Conservation (phyloP, 768 basidiomycete genomes). For the Termitomyces sp. region DNA sequence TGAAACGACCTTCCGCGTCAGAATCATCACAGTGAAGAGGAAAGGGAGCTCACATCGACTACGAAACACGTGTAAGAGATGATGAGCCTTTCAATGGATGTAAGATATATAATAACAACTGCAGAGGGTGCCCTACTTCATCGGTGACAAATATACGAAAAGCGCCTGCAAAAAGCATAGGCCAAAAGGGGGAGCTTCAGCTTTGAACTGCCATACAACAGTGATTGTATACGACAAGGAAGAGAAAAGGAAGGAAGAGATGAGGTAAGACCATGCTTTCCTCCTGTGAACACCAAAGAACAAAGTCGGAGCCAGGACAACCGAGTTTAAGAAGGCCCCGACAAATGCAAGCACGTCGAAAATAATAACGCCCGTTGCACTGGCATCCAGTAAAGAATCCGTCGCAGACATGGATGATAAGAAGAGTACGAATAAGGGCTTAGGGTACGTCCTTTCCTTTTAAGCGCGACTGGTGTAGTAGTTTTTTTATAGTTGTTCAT, state of each 20-base stretch:
- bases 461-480: no score
- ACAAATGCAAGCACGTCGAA: background rate
- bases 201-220: background rate
- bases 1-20: no score
- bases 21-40: background rate
- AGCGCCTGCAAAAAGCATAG: background rate
- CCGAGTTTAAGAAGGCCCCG: background rate
- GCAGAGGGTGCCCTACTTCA: background rate
- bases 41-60: background rate
- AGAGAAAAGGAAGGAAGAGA: background rate
- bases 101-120: no score
- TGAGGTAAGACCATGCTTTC: background rate
- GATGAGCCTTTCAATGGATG: background rate
- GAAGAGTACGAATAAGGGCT: no score
- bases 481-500: no score
- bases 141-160: background rate
- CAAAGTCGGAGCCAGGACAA: background rate
- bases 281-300: background rate
- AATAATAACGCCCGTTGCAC: background rate
- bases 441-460: no score
- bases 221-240: background rate
- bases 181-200: background rate
- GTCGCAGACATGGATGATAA: no score
- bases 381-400: no score
- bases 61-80: background rate